phyloP scores from a whole-genome alignment of 768 basidiomycete species.

The Lentinula raphanica region DNA sequence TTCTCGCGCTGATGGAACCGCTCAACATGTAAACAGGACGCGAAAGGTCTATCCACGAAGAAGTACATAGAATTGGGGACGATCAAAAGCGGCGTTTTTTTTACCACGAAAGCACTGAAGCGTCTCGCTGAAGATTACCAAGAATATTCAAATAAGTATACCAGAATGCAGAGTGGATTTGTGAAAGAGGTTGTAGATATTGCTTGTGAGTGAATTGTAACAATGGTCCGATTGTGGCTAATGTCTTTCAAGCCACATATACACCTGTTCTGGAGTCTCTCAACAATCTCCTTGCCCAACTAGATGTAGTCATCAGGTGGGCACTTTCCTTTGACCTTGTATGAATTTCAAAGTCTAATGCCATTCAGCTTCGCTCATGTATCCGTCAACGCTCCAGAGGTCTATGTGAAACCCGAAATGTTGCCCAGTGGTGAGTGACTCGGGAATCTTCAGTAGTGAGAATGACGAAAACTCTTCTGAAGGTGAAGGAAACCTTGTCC shows the following conservation, averaged over 20 bases:
- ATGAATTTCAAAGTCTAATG: background rate
- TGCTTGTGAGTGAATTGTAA: slow-evolving; percentile 54
- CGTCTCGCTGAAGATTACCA: slow-evolving; percentile 65
- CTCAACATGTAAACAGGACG: slow-evolving; percentile 53
- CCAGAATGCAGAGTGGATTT: slow-evolving; percentile 68
- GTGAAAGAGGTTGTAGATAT: slow-evolving; percentile 93
- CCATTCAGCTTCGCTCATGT: slow-evolving; percentile 81
- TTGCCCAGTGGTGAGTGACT: slow-evolving; percentile 59
- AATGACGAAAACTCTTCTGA: background rate
- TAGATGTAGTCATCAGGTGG: slow-evolving; percentile 90
- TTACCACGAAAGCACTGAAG: slow-evolving; percentile 77
- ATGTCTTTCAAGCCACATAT: slow-evolving; percentile 72
- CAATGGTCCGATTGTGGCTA: background rate
- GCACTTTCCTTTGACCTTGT: background rate
- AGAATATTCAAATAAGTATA: slow-evolving; percentile 64
- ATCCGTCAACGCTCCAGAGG: slow-evolving; percentile 76
- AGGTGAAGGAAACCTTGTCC: slow-evolving; percentile 77
- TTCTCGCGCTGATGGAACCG: background rate
- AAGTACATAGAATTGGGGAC: slow-evolving; percentile 82
- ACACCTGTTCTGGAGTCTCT: slow-evolving; percentile 80
- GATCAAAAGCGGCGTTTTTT: slow-evolving; percentile 82
- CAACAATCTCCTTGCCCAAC: slow-evolving; percentile 78
- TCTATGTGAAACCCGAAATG: slow-evolving; percentile 84
- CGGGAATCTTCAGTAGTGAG: background rate
- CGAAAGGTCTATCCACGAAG: slow-evolving; percentile 57